These are phyloP conservation scores for Apiospora arundinis DNA, from an alignment of 2,329 filamentous ascomycete species.

Conservation along the genomic window DNA sequence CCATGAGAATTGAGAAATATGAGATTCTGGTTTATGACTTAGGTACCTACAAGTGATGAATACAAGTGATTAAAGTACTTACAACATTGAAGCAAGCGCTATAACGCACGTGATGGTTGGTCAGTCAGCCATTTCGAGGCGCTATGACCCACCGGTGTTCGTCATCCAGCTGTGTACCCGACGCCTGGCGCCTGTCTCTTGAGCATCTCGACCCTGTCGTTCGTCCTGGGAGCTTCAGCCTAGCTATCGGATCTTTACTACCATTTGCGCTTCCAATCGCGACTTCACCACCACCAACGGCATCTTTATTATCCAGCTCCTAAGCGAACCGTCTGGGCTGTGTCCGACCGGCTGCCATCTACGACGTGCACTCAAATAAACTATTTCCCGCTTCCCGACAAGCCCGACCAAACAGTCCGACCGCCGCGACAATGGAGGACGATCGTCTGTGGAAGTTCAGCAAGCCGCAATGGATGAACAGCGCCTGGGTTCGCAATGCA, in stretches of 20 bases:
- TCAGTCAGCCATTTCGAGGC: not conserved
- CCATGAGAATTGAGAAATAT: too few relatives aligned
- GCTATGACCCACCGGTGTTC: slow-evolving; percentile 2
- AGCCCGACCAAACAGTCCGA: not conserved
- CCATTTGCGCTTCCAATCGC: not conserved
- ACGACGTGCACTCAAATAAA: not conserved
- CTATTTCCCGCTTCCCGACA: not conserved
- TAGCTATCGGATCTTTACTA: not conserved
- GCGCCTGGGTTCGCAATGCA: slow-evolving; percentile 66
- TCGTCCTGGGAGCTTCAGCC: not conserved
- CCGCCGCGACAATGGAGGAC: slow-evolving; percentile 59
- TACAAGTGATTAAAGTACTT: not conserved
- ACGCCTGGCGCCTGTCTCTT: not conserved
- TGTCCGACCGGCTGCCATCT: slow-evolving; percentile 3
- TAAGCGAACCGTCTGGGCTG: not conserved
- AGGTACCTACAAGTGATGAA: too few relatives aligned
- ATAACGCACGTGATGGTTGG: slow-evolving; percentile 17
- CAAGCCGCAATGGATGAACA: slow-evolving; percentile 71
- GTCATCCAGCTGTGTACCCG: slow-evolving; percentile 1
- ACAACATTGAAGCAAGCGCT: too few relatives aligned
- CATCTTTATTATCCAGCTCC: not conserved
- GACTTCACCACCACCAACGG: slow-evolving; percentile 3
- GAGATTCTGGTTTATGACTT: too few relatives aligned
- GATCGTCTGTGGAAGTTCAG: slow-evolving; percentile 72
- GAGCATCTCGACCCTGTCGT: slow-evolving; percentile 7